Evolutionary conservation across 345 rosid genomes (phyloP).

Genomic region (Euphorbia pulcherrima): DNA sequence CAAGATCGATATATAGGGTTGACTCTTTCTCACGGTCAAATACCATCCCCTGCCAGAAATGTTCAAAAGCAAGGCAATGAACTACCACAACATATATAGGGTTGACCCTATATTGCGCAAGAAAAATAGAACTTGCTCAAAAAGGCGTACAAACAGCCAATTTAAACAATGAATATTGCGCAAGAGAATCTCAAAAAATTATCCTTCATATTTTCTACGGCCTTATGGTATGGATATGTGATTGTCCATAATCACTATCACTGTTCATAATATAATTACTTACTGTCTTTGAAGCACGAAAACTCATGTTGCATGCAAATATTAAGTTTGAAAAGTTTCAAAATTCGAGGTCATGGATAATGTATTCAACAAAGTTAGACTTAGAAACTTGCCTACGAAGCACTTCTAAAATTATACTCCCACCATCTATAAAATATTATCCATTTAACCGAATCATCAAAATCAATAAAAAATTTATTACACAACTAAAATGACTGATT

Average conservation of each 20-base stretch:
- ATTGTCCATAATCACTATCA: too few species aligned
- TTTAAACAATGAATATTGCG: neutral
- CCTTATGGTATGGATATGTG: neutral
- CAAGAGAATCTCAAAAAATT: neutral
- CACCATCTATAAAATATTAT: too few species aligned
- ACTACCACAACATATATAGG: neutral
- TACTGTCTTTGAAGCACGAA: neutral
- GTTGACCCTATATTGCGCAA: neutral
- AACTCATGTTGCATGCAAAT: too few species aligned
- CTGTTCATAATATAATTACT: neutral
- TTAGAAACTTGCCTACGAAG: neutral
- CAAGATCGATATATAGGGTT: slow-evolving; percentile 73
- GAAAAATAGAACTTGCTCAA: neutral
- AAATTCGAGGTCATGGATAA: neutral
- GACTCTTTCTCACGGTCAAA: slow-evolving; percentile 89
- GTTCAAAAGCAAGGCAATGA: slow-evolving; percentile 17
- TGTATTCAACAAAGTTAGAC: too few species aligned
- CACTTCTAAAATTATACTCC: too few species aligned
- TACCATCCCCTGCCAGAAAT: slow-evolving; percentile 64
- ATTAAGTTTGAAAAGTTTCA: neutral
- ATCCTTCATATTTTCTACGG: neutral
- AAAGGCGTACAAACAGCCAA: neutral
- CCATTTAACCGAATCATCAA: too few species aligned
- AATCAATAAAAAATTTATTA: too few species aligned
- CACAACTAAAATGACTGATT: too few species aligned